Percentiles rank a stretch among this genome's conserved stretches.
phyloP scores from a whole-genome alignment of 1,284 basidiomycete genomes.

The Cutaneotrichosporon mucoides region DNA sequence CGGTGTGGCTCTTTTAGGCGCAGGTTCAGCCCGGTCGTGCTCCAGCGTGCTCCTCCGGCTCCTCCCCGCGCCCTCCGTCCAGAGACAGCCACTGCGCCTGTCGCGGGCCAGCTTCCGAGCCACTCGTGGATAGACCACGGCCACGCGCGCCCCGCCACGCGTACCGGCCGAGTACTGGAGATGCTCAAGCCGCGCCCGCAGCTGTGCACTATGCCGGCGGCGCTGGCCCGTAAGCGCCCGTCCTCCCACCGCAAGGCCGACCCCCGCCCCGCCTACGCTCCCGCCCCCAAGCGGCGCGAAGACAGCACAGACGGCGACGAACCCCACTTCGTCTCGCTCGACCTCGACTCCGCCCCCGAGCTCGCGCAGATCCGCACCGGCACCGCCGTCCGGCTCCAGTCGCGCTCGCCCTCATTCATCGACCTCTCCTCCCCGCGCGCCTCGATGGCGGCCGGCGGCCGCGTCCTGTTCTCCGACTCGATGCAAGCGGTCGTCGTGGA shows the following conservation, averaged over 20 bases:
- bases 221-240: too few relatives aligned
- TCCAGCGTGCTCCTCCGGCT: too few relatives aligned
- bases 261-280: neutral
- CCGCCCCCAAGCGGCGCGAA: neutral
- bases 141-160: neutral
- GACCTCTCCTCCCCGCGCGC: neutral
- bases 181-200: slow-evolving; percentile 39
- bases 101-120: neutral
- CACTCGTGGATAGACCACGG: neutral
- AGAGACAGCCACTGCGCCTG: too few relatives aligned
- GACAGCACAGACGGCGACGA: neutral
- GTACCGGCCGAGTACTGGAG: slow-evolving; percentile 14
- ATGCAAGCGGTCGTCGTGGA: neutral
- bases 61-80: too few relatives aligned
- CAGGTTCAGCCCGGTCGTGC: too few relatives aligned
- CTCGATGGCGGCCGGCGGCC: neutral
- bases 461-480: neutral
- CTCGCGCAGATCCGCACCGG: neutral
- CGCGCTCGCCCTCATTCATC: neutral
- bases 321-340: neutral
- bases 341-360: neutral
- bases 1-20: too few relatives aligned
- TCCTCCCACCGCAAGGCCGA: too few relatives aligned
- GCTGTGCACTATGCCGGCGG: slow-evolving; percentile 11
- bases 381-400: neutral